Conservation (phyloP, 1,284 basidiomycete species). For the Trametes hirsuta region DNA sequence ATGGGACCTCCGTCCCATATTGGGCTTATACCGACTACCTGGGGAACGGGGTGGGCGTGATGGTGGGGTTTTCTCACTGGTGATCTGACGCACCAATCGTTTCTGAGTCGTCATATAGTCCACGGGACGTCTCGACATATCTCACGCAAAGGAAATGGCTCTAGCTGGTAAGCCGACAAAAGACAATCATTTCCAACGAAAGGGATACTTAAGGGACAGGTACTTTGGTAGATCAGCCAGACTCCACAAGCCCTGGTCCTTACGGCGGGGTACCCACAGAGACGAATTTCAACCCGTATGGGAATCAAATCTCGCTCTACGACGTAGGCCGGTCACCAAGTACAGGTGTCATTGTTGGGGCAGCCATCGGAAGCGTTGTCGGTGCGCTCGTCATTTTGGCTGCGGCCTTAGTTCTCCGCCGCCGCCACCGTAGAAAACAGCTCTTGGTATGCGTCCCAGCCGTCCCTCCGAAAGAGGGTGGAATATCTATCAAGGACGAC, state of each 20-base stretch:
- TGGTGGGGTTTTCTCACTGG: not conserved
- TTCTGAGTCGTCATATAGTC: not conserved
- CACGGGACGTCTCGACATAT: not conserved
- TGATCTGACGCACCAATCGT: not conserved
- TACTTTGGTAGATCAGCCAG: not conserved
- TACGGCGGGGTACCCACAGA: not conserved
- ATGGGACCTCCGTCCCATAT: no score
- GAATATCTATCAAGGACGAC: not conserved
- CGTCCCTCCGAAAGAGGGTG: not conserved
- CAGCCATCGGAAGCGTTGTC: not conserved
- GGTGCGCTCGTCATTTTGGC: not conserved
- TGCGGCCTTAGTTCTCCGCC: not conserved
- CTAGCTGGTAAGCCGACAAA: not conserved
- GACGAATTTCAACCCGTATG: not conserved
- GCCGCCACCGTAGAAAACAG: not conserved
- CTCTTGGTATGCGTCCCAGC: not conserved
- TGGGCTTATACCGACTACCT: no score
- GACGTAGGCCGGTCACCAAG: not conserved
- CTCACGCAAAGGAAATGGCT: not conserved
- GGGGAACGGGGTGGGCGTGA: not conserved
- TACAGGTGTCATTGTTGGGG: not conserved
- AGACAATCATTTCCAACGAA: not conserved
- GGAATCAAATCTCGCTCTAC: not conserved
- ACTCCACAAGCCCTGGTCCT: not conserved
- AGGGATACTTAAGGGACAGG: not conserved